phyloP scores from a whole-genome alignment of 2,329 filamentous ascomycete genomes.

The Hypoxylon sp. region DNA sequence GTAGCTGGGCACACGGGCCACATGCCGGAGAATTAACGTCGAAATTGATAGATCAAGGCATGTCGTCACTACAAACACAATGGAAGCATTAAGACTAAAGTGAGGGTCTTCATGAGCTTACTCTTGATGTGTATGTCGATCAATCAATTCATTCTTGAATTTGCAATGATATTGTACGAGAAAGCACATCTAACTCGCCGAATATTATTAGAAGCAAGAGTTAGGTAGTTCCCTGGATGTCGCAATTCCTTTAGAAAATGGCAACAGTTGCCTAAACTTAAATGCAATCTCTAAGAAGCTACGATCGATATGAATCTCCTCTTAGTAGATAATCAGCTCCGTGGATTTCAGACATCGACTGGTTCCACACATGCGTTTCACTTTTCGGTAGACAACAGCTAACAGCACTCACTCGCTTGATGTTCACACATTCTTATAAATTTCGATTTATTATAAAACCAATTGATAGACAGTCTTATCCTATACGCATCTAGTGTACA shows the following conservation, averaged over 20 bases:
- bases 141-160: neutral
- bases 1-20: slow-evolving; percentile 28
- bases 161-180: too few species aligned
- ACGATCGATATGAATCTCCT: neutral
- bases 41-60: slow-evolving; percentile 1
- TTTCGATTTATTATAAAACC: slow-evolving; percentile 3
- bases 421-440: slow-evolving; percentile 4
- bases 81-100: neutral
- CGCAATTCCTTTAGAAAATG: neutral
- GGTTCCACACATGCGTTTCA: neutral
- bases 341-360: neutral
- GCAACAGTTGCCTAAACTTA: neutral
- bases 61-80: neutral
- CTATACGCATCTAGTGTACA: neutral
- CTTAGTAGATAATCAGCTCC: neutral
- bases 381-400: neutral
- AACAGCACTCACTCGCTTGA: neutral
- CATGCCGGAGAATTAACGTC: slow-evolving; percentile 10
- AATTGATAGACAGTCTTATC: neutral
- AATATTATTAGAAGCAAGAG: neutral
- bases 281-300: neutral
- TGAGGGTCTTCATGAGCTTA: neutral
- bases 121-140: neutral
- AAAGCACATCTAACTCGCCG: neutral
- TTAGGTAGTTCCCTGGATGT: neutral